Evolutionary conservation across 495 filamentous ascomycete species (phyloP).

Genomic region (Choiromyces venosus): DNA sequence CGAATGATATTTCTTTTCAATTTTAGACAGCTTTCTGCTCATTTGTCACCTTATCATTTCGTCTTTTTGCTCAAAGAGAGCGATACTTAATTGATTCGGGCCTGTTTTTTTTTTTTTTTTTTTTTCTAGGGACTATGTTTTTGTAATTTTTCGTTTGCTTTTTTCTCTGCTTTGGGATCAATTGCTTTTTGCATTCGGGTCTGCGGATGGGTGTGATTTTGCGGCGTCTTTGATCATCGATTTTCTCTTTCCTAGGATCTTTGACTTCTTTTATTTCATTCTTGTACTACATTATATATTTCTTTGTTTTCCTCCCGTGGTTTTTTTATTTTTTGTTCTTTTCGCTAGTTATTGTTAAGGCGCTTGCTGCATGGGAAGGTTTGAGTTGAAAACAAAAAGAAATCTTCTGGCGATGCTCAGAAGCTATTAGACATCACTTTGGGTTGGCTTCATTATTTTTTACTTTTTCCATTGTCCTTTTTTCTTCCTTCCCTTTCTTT

Average conservation of each 20-base stretch:
- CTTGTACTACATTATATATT: conserved; percentile 33
- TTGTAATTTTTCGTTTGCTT: conserved; percentile 8
- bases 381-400: conserved; percentile 12
- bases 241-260: conserved; percentile 42
- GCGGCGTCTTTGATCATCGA: conserved; percentile 39
- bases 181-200: conserved; percentile 19
- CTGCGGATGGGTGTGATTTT: conserved; percentile 24
- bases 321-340: background rate
- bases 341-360: background rate
- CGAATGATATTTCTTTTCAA: background rate
- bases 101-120: conserved; percentile 25
- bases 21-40: conserved; percentile 1
- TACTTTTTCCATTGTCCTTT: no score
- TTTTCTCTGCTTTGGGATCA: conserved; percentile 9
- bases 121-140: conserved; percentile 10
- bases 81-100: conserved; percentile 28
- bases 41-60: conserved; percentile 6
- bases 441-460: background rate
- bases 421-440: background rate
- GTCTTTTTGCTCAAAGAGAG: conserved; percentile 5
- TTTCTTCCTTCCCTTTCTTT: background rate
- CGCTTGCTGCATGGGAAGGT: conserved; percentile 9
- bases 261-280: conserved; percentile 34
- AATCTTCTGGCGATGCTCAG: conserved; percentile 19
- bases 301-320: conserved; percentile 6